Conservation (phyloP, 1,139 yeast genomes). For the Sugiyamaella paludigena region DNA sequence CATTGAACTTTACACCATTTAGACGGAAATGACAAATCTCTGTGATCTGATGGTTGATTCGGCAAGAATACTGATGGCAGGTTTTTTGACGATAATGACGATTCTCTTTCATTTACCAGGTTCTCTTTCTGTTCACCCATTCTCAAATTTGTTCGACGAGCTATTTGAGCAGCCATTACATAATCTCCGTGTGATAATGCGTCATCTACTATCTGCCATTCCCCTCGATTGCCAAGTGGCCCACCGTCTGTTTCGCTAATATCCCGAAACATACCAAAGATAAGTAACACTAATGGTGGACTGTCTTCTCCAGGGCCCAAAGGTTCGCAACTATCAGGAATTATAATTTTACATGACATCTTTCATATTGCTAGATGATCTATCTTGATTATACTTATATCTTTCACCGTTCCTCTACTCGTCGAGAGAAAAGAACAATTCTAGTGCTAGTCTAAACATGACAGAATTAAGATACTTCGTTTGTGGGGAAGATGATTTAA, state of each 20-base stretch:
- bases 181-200: conserved; percentile 7
- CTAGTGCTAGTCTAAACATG: too few relatives aligned
- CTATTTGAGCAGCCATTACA: conserved; percentile 11
- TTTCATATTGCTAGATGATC: too few relatives aligned
- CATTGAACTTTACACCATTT: conserved; percentile 5
- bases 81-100: not conserved
- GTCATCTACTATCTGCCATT: conserved; percentile 16
- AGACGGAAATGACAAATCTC: conserved; percentile 1
- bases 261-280: conserved; percentile 12
- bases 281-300: conserved; percentile 5
- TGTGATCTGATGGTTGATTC: conserved; percentile 2
- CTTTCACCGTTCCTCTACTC: too few relatives aligned
- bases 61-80: too few relatives aligned
- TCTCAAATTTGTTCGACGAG: conserved; percentile 12
- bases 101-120: not conserved
- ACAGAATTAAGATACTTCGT: too few relatives aligned
- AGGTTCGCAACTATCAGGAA: conserved; percentile 12
- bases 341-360: conserved; percentile 6
- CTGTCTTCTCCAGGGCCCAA: conserved; percentile 1
- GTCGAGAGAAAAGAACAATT: too few relatives aligned
- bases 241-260: conserved; percentile 1
- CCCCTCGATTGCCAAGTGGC: conserved; percentile 8
- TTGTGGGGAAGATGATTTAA: too few relatives aligned
- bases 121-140: not conserved
- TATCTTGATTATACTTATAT: too few relatives aligned